Conservation (phyloP, 139 green algal species). For the Haematococcus sp. region DNA sequence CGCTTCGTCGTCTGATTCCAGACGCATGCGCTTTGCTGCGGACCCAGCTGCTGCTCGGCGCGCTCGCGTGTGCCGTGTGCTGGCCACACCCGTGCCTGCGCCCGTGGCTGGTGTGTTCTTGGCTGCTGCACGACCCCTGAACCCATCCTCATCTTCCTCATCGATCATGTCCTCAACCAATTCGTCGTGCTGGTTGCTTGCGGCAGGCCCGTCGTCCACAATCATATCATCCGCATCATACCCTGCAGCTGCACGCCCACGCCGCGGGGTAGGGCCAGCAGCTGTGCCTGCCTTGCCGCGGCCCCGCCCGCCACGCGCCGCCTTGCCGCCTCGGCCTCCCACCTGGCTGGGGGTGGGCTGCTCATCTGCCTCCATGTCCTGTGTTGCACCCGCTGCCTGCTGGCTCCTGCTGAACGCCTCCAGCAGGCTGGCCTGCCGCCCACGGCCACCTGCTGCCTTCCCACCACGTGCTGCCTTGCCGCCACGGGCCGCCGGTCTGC, state of each 20-base stretch:
- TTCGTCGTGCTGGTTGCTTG: neutral
- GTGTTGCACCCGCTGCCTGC: neutral
- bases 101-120: neutral
- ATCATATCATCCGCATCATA: neutral
- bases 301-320: neutral
- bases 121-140: neutral
- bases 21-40: neutral
- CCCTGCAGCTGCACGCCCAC: neutral
- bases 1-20: constrained; percentile 11
- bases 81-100: neutral
- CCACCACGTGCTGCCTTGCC: neutral
- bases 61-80: neutral
- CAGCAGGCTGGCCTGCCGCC: neutral
- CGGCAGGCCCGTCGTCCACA: constrained; percentile 3
- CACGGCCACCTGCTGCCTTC: neutral
- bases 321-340: neutral
- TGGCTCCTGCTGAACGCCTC: neutral
- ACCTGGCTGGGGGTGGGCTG: neutral
- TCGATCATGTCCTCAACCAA: neutral
- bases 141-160: neutral
- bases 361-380: constrained; percentile 1
- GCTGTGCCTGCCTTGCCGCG: neutral
- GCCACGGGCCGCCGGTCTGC: neutral
- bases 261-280: neutral
- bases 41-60: neutral